Base-by-base conservation (phyloP, 805 yeast genomes). In the Scheffersomyces stipitis region DNA sequence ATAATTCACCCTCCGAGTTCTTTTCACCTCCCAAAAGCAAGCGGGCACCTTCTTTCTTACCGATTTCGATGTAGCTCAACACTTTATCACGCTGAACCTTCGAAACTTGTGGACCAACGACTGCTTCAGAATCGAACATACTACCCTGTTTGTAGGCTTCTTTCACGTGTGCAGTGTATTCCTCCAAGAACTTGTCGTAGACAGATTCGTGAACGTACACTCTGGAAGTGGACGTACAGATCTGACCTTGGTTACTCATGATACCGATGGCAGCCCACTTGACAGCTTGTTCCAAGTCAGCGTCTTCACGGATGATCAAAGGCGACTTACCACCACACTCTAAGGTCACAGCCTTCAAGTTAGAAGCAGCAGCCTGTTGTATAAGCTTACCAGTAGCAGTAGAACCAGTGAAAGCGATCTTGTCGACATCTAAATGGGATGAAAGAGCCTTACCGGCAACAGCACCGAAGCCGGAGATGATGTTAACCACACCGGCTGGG, bases 281-380 rank as follows among this genome's bases (percentile, higher is more conserved):
- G 27, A 74, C 81, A 35, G 85, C 83, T 56, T 79, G 80, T 3
- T 75, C 80, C 23, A 81, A 41, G 49, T 80, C 80, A 14, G 86
- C 83, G 56, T 81, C 87, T 15, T 68, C 74, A 48, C 82, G 75
- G 10, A 81, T 69, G 37, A 81, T 62, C 49, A 79, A 64, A 29
- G 86, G 86, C 12, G 86, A 80, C 53, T 81, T 81, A 40, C 87
- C 87, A 47, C 87, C 87, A 56, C 85, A 81, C 60, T 81, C 87
- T 54, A 81, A 64, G 15, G 86, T 78, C 26, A 80, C 81, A 22
- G 76, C 76, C 58, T 81, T 81, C 61, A 81, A 63, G 51, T 79
- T 79, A 3, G 67, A 42, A 5, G 85, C 65, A 7, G 91, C 90
- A 44, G 69, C 65, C 48, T 71, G 64, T 62, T 80, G 86, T 30